These are phyloP conservation scores for Fraxinus pennsylvanica DNA, from an alignment of 257 asterid species.

Conservation along the genomic window DNA sequence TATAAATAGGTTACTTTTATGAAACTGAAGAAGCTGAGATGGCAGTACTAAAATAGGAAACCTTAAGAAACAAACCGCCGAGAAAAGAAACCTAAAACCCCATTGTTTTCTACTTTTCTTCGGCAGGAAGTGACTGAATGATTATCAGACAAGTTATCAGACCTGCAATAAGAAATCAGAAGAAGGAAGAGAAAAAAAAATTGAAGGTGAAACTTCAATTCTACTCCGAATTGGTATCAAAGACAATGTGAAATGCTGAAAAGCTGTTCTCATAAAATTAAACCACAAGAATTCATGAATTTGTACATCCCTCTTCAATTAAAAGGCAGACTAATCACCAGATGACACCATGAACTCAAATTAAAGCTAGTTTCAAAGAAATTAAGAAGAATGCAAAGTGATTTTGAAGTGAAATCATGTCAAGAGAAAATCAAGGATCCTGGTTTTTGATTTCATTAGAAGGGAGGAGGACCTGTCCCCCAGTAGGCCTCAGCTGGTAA, in stretches of 20 bases:
- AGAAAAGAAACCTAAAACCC: not conserved
- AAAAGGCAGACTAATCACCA: constrained; percentile 18
- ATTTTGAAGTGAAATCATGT: constrained; percentile 5
- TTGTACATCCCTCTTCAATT: constrained; percentile 35
- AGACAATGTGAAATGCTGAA: not conserved
- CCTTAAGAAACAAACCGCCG: constrained; percentile 12
- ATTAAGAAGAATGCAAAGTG: constrained; percentile 24
- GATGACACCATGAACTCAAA: constrained; percentile 27
- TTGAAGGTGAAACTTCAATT: not conserved
- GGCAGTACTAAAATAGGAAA: constrained; percentile 21
- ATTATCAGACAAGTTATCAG: constrained; percentile 37
- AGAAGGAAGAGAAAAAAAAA: not conserved
- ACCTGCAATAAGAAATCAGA: constrained; percentile 11
- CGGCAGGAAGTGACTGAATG: constrained; percentile 28
- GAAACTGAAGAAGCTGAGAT: constrained; percentile 19
- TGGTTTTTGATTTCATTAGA: constrained; percentile 25
- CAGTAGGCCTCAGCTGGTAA: constrained; percentile 73
- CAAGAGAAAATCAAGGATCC: not conserved
- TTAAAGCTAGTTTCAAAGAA: not conserved
- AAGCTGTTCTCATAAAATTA: not conserved
- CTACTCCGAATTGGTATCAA: not conserved
- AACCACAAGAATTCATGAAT: constrained; percentile 35
- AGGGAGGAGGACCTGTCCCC: constrained; percentile 74
- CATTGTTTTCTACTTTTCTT: constrained; percentile 3
- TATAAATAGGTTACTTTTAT: constrained; percentile 14